Conservation (phyloP, 2,329 filamentous ascomycete genomes). For the Cryphonectria nitschkei region DNA sequence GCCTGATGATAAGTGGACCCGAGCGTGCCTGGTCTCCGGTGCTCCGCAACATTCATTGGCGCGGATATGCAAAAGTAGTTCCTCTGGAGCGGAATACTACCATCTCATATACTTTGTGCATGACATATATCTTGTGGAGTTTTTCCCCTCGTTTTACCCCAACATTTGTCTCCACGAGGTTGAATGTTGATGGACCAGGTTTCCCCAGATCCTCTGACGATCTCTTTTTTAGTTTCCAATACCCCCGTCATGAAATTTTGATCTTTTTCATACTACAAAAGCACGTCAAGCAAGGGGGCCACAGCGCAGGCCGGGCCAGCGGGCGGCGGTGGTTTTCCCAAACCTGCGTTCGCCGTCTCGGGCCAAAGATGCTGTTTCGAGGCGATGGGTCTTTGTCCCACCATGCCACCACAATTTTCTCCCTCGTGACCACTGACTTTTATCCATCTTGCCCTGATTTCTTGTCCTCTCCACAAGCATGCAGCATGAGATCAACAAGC, state of each 20-base stretch:
- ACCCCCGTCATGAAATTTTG: too few species aligned
- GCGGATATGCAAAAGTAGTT: neutral
- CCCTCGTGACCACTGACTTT: neutral
- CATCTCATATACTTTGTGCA: neutral
- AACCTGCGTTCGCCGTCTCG: constrained; percentile 8
- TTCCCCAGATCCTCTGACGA: neutral
- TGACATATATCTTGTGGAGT: neutral
- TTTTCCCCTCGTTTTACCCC: neutral
- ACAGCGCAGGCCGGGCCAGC: neutral
- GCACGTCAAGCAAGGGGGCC: too few species aligned
- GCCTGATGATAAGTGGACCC: neutral
- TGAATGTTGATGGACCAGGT: neutral
- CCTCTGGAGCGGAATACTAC: neutral
- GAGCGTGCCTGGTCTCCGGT: neutral
- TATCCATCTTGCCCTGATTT: neutral
- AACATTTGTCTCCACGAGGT: neutral
- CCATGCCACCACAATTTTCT: neutral
- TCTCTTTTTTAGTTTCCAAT: too few species aligned
- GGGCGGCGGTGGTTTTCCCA: neutral
- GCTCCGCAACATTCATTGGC: neutral
- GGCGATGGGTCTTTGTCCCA: neutral
- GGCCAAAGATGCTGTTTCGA: constrained; percentile 7
- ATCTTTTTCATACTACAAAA: neutral
- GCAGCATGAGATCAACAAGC: neutral
- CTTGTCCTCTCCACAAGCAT: neutral